phyloP scores from a whole-genome alignment of 495 filamentous ascomycete genomes.

The Penicillium cataractarum region DNA sequence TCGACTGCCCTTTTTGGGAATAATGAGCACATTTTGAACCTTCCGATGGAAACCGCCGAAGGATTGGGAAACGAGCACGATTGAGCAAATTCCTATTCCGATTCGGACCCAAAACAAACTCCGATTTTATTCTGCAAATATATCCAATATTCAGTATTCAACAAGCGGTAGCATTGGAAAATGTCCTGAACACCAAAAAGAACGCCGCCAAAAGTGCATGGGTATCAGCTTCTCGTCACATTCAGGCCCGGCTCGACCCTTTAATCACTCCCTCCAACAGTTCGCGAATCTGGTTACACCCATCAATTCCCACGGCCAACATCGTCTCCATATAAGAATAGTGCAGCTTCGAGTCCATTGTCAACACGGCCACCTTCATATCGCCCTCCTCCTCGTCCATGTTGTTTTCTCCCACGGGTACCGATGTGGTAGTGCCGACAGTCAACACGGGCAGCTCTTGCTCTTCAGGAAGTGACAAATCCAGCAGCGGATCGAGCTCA shows the following conservation, averaged over 20 bases:
- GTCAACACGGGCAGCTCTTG: slow-evolving; percentile 88
- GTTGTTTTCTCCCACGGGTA: slow-evolving; percentile 42
- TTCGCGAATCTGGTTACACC: slow-evolving; percentile 81
- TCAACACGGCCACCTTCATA: slow-evolving; percentile 76
- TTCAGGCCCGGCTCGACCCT: slow-evolving; percentile 33
- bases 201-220: slow-evolving; percentile 13
- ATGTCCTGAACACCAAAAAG: slow-evolving; percentile 9
- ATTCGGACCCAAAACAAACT: background rate
- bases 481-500: slow-evolving; percentile 83
- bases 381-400: slow-evolving; percentile 45
- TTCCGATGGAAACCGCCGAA: background rate
- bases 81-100: slow-evolving; percentile 38
- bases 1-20: background rate
- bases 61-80: slow-evolving; percentile 21
- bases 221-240: slow-evolving; percentile 26
- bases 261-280: slow-evolving; percentile 66
- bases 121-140: background rate
- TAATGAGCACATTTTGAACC: slow-evolving; percentile 16
- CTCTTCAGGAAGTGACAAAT: slow-evolving; percentile 85
- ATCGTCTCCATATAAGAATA: slow-evolving; percentile 82
- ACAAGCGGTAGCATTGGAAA: background rate
- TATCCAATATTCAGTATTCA: slow-evolving; percentile 1
- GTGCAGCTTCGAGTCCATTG: slow-evolving; percentile 83
- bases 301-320: slow-evolving; percentile 88
- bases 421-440: slow-evolving; percentile 71